These are phyloP conservation scores for Taxillus chinensis DNA, from an alignment of 164 flowering plant genomes.

Conservation along the genomic window DNA sequence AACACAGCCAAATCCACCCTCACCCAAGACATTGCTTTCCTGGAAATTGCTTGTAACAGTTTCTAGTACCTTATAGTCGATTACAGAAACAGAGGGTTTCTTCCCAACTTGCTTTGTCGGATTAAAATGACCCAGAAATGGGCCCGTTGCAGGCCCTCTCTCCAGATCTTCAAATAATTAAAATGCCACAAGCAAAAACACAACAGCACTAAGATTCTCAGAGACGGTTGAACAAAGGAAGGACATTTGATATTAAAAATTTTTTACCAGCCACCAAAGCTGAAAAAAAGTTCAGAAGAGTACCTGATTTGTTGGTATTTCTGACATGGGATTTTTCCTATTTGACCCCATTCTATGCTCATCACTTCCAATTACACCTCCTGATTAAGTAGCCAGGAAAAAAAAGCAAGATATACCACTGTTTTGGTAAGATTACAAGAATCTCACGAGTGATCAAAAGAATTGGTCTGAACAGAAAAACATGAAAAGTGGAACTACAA, in stretches of 20 bases:
- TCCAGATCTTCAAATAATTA: constrained; percentile 31
- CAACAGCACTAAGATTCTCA: constrained; percentile 8
- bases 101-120: constrained; percentile 31
- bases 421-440: constrained; percentile 1
- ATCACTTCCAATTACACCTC: constrained; percentile 8
- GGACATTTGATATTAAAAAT: neutral
- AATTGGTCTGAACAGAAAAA: no score
- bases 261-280: neutral
- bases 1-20: constrained; percentile 75
- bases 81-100: constrained; percentile 40
- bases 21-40: constrained; percentile 50
- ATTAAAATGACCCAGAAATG: constrained; percentile 34
- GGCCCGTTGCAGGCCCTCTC: constrained; percentile 32
- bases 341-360: constrained; percentile 12
- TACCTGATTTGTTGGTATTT: constrained; percentile 25
- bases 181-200: constrained; percentile 8
- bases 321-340: constrained; percentile 15
- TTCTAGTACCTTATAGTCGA: constrained; percentile 58
- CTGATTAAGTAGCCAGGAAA: constrained; percentile 12
- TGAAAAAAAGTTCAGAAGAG: no score
- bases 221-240: neutral
- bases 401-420: neutral
- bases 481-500: no score
- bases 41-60: constrained; percentile 57
- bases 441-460: neutral